Conservation (phyloP, 768 basidiomycete species). For the Tephrocybe sp. region DNA sequence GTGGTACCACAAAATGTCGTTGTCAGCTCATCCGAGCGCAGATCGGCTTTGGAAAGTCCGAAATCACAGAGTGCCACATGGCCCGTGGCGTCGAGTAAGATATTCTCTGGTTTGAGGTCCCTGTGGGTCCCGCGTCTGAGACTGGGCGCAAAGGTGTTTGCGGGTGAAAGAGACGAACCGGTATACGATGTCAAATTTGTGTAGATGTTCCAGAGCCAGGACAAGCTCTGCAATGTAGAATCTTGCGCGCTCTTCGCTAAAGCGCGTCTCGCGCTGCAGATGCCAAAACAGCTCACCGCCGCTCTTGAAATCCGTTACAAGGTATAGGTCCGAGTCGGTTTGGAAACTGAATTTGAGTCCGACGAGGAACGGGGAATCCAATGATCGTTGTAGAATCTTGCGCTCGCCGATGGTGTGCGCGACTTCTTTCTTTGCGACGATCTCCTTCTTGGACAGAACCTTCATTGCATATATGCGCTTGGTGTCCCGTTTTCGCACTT, state of each 20-base stretch:
- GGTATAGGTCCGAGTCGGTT: conserved; percentile 91
- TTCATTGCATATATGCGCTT: conserved; percentile 99
- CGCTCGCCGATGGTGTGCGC: conserved; percentile 99
- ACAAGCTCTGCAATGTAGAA: conserved; percentile 98
- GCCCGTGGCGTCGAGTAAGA: conserved; percentile 95
- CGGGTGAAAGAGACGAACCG: conserved; percentile 51
- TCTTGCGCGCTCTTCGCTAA: conserved; percentile 88
- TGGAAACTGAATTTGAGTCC: conserved; percentile 99
- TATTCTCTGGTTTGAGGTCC: conserved; percentile 98
- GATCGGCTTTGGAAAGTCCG: conserved; percentile 94
- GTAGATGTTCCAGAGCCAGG: conserved; percentile 92
- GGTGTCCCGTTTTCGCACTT: conserved; percentile 97
- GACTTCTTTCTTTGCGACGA: conserved; percentile 98
- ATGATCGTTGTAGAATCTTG: conserved; percentile 92
- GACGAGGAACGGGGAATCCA: conserved; percentile 96
- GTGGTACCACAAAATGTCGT: conserved; percentile 99
- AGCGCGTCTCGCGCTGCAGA: conserved; percentile 92
- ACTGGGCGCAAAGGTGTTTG: not conserved
- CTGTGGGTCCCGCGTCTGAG: conserved; percentile 34
- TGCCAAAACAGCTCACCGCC: conserved; percentile 99
- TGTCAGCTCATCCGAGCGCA: conserved; percentile 92
- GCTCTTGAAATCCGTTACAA: conserved; percentile 98
- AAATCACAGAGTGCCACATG: conserved; percentile 99
- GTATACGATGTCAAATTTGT: conserved; percentile 96
- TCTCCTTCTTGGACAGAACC: conserved; percentile 97